Base-by-base conservation (phyloP, 306 rosid species). In the Trifolium repens region DNA sequence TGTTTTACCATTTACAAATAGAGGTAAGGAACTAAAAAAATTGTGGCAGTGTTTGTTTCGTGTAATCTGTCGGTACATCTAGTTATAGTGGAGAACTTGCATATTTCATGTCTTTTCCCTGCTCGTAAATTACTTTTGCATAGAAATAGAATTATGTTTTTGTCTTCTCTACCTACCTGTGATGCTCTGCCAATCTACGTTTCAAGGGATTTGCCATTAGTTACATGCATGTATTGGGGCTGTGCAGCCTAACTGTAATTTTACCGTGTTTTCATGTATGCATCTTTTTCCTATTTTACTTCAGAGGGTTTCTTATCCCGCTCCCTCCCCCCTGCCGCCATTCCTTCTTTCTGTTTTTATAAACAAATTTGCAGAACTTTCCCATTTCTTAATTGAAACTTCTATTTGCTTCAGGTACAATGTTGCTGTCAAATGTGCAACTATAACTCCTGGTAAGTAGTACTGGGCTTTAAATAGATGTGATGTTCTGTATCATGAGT, bases 341-440 rank as follows among this genome's bases (percentile, higher is more conserved):
- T 30, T 69, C 66, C 42, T 12, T 71, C 40, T 34, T 39, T 70
- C 50, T 15, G 24, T 59, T 80, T 74, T 70, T 30, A 16, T 61
- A 30, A 39, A 10, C 26, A 61, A 19, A 7, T 3, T 53, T n/a
- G 59, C 55, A 44, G 27, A 24, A 49, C 3, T 4, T 71, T 75
- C 73, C 60, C 30, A 8, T 24, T 27, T 17, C 55, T 85, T 66
- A 35, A 72, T 74, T 55, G 46, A 37, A 64, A 37, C 58, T 72
- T 49, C 55, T 75, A 24, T 75, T 57, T 77, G 63, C 65, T 82
- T 71, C 88, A 91, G 98, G 87, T 91, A 86, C 81, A 94, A 91
- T 70, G 97, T 94, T 72, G 98, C 97, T 10, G 97, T 94, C 64
- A 94, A 94, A 82, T 94, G 99, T 67, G 99, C 99, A 32, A 94